Base-by-base conservation (phyloP, 1,139 yeast genomes). In the Komagataea norvegica region DNA sequence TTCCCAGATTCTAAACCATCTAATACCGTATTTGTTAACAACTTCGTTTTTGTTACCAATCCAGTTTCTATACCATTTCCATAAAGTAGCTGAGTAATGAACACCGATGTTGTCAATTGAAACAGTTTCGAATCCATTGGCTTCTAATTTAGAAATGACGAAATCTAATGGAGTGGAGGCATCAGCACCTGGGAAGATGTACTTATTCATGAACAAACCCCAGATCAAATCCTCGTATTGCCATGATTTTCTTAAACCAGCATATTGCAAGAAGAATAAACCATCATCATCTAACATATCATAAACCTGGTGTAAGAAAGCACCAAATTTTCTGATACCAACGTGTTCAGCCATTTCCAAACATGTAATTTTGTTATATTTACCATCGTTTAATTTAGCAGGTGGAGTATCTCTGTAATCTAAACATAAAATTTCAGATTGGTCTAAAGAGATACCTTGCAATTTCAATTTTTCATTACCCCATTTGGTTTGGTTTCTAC, bases 1-100 rank as follows among this genome's bases (percentile, higher is more conserved):
- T 65, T 86, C 95, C 96, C 96, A 87, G 63, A 87, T 86, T 65
- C 95, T 79, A 68, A 70, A 88, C 96, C 96, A 87, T 67, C 79
- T 81, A 52, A 74, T 66, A 53, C 96, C 96, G 57, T 88, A 87
- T 68, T 84, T 85, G 68, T 76, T 74, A 44, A 80, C 70, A 45
- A 77, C 87, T 59, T 77, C 70, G 38, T 85, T 91, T 65, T 74
- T 76, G 77, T 87, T 87, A 46, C 81, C 82, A 54, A 83, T 61
- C 96, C 96, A 87, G 77, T 87, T 88, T 64, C 93, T 72, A 77
- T 88, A 88, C 96, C 96, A 87, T 68, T 81, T 78, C 89, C 93
- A 86, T 57, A 87, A 68, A 41, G 96, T 87, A 34, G 91, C 87
- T 43, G 95, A 84, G 68, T 87, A 87, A 61, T 85, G 91, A 40